Evolutionary conservation across 139 green algal genomes (phyloP).

Genomic region (Yamagishiella unicocca): DNA sequence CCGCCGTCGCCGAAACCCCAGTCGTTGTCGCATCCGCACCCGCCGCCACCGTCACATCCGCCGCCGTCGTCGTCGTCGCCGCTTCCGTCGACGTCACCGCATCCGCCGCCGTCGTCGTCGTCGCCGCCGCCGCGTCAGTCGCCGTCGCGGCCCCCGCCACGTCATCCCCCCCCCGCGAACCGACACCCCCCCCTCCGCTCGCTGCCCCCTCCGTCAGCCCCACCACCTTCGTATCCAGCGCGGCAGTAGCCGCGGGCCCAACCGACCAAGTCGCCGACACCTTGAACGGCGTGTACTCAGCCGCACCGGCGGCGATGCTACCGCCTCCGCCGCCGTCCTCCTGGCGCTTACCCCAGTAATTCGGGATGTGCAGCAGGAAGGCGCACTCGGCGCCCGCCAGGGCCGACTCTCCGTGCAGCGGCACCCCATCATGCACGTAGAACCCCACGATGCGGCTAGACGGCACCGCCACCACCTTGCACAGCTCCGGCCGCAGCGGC

Average conservation of each 20-base stretch:
- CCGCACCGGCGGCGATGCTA: neutral
- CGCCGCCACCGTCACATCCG: neutral
- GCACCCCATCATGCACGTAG: constrained; percentile 23
- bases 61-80: neutral
- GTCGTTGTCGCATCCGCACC: too few species aligned
- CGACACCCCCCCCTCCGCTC: neutral
- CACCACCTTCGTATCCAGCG: neutral
- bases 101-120: neutral
- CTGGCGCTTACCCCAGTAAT: neutral
- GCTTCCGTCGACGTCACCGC: neutral
- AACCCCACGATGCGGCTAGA: neutral
- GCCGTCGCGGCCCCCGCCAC: neutral
- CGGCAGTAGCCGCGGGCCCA: neutral
- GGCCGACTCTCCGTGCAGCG: neutral
- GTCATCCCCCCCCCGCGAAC: neutral
- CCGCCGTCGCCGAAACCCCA: too few species aligned
- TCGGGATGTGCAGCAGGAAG: constrained; percentile 22
- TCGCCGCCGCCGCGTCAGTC: neutral
- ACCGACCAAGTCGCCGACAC: neutral
- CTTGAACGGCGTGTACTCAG: constrained; percentile 3
- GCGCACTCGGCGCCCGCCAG: neutral
- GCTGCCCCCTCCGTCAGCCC: neutral
- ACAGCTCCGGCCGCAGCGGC: neutral
- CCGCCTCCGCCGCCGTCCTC: neutral
- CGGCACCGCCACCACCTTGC: constrained; percentile 12